Evolutionary conservation across 2,329 filamentous ascomycete species (phyloP), one percentile per base, ranked within the genome.

Genomic region (Verticillium klebahnii): DNA sequence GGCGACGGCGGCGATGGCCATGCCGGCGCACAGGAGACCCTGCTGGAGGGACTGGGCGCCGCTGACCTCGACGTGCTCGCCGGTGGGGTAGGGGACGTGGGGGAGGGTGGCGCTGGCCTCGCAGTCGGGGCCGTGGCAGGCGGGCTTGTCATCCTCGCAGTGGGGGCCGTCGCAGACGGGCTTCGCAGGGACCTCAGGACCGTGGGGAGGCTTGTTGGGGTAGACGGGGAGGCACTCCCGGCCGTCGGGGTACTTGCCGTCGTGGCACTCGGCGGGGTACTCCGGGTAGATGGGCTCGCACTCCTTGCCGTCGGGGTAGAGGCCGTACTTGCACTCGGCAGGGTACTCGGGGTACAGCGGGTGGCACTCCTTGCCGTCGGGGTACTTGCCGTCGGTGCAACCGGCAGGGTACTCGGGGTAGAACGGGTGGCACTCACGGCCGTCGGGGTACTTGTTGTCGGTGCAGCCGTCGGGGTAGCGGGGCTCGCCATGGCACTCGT

Each of bases 61-160:
- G n/a, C 56, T 57, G 57, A 61, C 60, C 39, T 60, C 57, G 59
- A 64, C 63, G 62, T 60, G 54, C 2, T 57, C 39, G 37, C 37
- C 52, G 34, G 31, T 52, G 36, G 45, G 25, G 45, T 52, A 52
- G 19, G 45, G 59, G 25, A 23, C 50, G 32, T 59, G 61, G 50
- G 23, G 36, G 60, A 11, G 56, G 58, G 23, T 40, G 36, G 25
- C 57, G 58, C 45, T 52, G 45, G 45, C 45, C 45, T 52, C 45
- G 45, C 45, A 52, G n/a, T 23, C 45, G 39, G 50, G 11, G 40
- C 19, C 58, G 50, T 59, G 45, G 56, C 32, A 37, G 25, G 57
- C 56, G 58, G 55, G 50, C 36, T 39, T 36, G 29, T 17, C 56
- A 11, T 52, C 19, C 45, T 52, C 45, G 45, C 45, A 52, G 45